phyloP scores from a whole-genome alignment of 768 basidiomycete genomes.

The Strobilomyces dryophilus region DNA sequence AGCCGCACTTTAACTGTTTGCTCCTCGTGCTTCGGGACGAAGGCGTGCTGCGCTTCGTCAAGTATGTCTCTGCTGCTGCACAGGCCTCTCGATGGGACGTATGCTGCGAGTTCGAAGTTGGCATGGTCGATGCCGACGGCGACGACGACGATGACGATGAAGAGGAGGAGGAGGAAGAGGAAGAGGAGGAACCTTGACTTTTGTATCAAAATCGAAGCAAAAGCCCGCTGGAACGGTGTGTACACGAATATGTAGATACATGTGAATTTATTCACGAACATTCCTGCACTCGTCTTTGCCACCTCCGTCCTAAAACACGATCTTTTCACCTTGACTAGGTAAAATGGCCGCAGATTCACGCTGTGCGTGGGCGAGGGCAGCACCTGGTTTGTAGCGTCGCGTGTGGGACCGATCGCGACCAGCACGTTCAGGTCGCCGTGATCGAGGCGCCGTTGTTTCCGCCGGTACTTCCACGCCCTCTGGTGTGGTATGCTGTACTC shows the following conservation, averaged over 20 bases:
- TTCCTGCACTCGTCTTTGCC: not conserved
- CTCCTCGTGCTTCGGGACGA: constrained; percentile 89
- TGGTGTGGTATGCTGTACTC: not conserved
- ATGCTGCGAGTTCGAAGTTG: constrained; percentile 88
- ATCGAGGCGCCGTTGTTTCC: constrained; percentile 1
- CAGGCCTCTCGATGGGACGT: constrained; percentile 92
- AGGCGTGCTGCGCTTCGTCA: constrained; percentile 91
- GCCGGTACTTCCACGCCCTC: not conserved
- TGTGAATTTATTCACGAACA: not conserved
- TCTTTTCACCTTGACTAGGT: constrained; percentile 66
- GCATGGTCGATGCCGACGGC: constrained; percentile 61
- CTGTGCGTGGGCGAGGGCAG: constrained; percentile 72
- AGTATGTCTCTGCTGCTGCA: constrained; percentile 88
- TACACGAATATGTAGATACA: not conserved
- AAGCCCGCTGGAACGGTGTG: not conserved
- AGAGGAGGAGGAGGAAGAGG: constrained; percentile 30
- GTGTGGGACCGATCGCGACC: constrained; percentile 11
- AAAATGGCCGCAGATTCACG: constrained; percentile 71
- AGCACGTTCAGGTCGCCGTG: constrained; percentile 7
- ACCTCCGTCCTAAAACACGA: constrained; percentile 48
- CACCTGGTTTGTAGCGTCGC: constrained; percentile 67
- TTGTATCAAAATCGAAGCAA: not conserved
- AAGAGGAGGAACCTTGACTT: constrained; percentile 16
- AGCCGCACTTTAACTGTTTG: constrained; percentile 86
- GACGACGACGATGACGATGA: constrained; percentile 32